Evolutionary conservation across 2,329 filamentous ascomycete species (phyloP).

Genomic region (Aspergillus calidoustus): DNA sequence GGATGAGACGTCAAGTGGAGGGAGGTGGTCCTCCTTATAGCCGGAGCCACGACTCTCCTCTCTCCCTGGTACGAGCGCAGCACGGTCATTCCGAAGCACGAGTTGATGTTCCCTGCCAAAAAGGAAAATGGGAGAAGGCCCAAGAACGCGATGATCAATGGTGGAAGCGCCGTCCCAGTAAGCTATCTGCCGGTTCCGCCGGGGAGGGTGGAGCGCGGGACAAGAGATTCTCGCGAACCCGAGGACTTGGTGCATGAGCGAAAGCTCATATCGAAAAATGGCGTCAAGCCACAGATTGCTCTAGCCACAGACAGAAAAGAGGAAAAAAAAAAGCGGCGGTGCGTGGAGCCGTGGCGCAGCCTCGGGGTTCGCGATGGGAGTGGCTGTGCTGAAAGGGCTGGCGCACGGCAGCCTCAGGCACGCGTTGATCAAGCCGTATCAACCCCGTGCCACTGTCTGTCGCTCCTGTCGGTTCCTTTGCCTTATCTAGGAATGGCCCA

Average conservation of each 20-base stretch:
- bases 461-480: constrained; percentile 4
- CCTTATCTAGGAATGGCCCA: constrained; percentile 4
- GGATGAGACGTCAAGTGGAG: neutral
- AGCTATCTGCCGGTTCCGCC: constrained; percentile 23
- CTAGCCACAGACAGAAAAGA: constrained; percentile 24
- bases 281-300: constrained; percentile 26
- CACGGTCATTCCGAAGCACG: constrained; percentile 22
- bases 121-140: constrained; percentile 11
- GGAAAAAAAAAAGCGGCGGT: constrained; percentile 13
- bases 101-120: constrained; percentile 16
- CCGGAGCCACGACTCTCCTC: constrained; percentile 5
- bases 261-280: constrained; percentile 17
- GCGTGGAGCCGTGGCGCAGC: constrained; percentile 15
- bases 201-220: constrained; percentile 15
- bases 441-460: neutral
- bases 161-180: constrained; percentile 16
- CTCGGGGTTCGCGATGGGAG: constrained; percentile 18
- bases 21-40: constrained; percentile 17
- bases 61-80: constrained; percentile 5
- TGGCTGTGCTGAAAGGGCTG: constrained; percentile 22
- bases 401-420: constrained; percentile 11
- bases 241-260: constrained; percentile 23
- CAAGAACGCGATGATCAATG: constrained; percentile 19
- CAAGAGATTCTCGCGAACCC: constrained; percentile 13
- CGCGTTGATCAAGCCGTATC: neutral